Conservation (phyloP, 163 green algal genomes). For the Scenedesmus sp. region DNA sequence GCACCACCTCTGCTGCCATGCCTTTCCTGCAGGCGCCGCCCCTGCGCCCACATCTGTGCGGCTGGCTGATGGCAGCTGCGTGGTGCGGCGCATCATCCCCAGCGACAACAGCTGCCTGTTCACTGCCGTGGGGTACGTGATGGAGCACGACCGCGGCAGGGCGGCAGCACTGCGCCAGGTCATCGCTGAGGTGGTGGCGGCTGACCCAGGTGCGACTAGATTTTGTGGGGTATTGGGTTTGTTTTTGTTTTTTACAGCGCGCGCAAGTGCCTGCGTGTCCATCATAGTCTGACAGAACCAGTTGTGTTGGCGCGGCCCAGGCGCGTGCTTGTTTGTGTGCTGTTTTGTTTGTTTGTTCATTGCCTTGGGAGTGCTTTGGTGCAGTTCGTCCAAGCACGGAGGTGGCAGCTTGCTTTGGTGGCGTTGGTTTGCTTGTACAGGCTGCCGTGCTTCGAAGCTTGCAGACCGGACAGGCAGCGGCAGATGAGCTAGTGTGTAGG, state of each 20-base stretch:
- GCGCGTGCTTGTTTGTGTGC: too few relatives aligned
- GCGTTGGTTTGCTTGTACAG: too few relatives aligned
- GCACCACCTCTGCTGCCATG: too few relatives aligned
- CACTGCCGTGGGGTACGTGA: constrained; percentile 78
- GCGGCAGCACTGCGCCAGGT: constrained; percentile 66
- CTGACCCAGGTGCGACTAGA: constrained; percentile 64
- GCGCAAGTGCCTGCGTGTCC: neutral
- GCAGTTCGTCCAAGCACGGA: too few relatives aligned
- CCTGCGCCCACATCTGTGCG: constrained; percentile 55
- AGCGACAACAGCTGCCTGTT: constrained; percentile 89
- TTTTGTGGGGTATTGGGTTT: neutral
- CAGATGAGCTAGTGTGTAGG: too few relatives aligned
- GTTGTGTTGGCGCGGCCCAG: too few relatives aligned
- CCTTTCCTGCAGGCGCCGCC: constrained; percentile 6
- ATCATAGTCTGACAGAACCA: too few relatives aligned
- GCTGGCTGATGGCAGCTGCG: constrained; percentile 60
- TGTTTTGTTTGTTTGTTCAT: too few relatives aligned
- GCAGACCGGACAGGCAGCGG: too few relatives aligned
- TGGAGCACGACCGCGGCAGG: constrained; percentile 64
- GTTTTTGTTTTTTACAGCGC: neutral
- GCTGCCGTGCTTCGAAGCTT: too few relatives aligned
- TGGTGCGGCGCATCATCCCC: constrained; percentile 76
- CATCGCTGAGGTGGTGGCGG: constrained; percentile 78
- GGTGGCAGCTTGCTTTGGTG: too few relatives aligned
- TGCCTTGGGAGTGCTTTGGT: too few relatives aligned